phyloP scores from a whole-genome alignment of 2,329 filamentous ascomycete genomes.

The Lachnellula suecica region DNA sequence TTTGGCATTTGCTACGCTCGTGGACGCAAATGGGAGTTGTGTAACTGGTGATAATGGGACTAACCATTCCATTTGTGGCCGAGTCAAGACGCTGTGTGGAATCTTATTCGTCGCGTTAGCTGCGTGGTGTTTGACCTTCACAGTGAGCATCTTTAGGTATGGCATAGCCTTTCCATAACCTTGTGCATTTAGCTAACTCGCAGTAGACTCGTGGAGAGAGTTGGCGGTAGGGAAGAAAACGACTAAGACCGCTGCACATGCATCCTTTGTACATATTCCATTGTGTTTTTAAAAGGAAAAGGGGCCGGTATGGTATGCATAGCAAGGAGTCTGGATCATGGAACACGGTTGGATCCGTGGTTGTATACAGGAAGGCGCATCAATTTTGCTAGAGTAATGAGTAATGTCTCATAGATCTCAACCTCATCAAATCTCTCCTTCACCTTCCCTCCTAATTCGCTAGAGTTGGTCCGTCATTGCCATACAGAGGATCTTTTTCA shows the following conservation, averaged over 20 bases:
- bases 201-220: conserved; percentile 53
- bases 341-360: neutral
- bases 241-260: conserved; percentile 6
- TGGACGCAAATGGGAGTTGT: conserved; percentile 59
- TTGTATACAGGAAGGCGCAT: neutral
- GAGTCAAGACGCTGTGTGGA: conserved; percentile 70
- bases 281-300: neutral
- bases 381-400: neutral
- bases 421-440: neutral
- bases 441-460: neutral
- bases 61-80: conserved; percentile 51
- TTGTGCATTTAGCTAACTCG: too few relatives aligned
- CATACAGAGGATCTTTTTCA: conserved; percentile 58
- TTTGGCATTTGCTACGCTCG: conserved; percentile 82
- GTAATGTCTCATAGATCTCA: neutral
- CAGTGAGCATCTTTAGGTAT: conserved; percentile 76
- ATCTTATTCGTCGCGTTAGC: conserved; percentile 80
- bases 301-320: neutral
- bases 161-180: too few relatives aligned
- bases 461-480: conserved; percentile 48
- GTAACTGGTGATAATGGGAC: conserved; percentile 40
- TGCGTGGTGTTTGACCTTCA: conserved; percentile 89
- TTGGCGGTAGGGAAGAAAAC: conserved; percentile 54
- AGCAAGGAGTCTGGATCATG: neutral
- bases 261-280: neutral